Evolutionary conservation across 352 stramenopile genomes (phyloP), one percentile per base, ranked within the genome.

Genomic region (Phytophthora foliorum): DNA sequence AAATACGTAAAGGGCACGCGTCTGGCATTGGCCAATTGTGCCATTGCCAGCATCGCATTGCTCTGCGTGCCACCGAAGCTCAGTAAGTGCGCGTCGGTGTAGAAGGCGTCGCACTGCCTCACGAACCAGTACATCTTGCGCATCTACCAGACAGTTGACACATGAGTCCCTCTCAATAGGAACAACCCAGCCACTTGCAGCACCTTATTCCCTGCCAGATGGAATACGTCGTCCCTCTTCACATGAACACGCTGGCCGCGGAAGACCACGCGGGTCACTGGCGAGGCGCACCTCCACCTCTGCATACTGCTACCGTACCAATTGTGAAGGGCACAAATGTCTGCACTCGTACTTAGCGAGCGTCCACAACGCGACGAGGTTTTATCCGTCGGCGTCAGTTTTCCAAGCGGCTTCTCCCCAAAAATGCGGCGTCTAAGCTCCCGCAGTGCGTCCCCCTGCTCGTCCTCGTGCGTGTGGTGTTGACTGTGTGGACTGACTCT

Each of bases 191-290:
- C 14, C 6, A 19, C 4, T 42, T n/a, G 16, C 14, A 42, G 3
- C 21, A 93, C 88, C 80, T 96, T 96, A 51, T 96, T 96, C 22
- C 89, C 89, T 3, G 86, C 86, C n/a, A 96, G 60, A 62, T 91
- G 81, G 39, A 93, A 90, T 10, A 86, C 56, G 39, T 96, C 89
- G 53, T 96, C 89, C 10, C 87, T 76, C 73, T 96, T 96, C n/a
- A 96, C 83, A 56, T 93, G 84, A 53, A 96, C 79, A 63, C 76
- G 69, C 36, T 87, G 79, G 8, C 76, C 80, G 51, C 83, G 86
- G 70, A 94, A 93, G 38, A 27, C n/a, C 53, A 91, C 87, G 66
- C 72, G 74, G 48, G 82, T 85, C 45, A 96, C 78, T 8, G 83
- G 81, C 56, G 88, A 92, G 16, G 53, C 22, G 21, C 56, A 46